Conservation (phyloP, 345 rosid genomes). For the Odontarrhena argentea region DNA sequence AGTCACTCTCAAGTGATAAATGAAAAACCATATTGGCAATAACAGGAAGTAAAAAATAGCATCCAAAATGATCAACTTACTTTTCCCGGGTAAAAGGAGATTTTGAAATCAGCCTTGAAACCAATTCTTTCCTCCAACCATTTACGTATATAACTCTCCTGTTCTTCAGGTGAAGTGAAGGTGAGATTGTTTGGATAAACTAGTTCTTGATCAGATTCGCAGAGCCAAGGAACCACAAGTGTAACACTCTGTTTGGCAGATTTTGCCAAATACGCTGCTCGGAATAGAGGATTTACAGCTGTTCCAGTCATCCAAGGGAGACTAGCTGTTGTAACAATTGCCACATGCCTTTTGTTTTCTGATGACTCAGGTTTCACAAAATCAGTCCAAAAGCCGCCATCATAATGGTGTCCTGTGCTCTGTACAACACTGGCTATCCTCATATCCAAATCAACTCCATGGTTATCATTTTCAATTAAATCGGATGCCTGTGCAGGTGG, state of each 20-base stretch:
- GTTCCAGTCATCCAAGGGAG: conserved; percentile 99
- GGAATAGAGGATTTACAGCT: conserved; percentile 92
- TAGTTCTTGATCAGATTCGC: conserved; percentile 88
- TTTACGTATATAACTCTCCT: conserved; percentile 83
- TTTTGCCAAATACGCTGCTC: conserved; percentile 88
- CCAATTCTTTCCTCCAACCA: conserved; percentile 97
- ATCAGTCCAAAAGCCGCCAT: conserved; percentile 91
- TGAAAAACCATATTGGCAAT: neutral
- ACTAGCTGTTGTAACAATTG: conserved; percentile 95
- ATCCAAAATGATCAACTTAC: conserved; percentile 46
- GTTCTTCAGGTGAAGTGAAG: conserved; percentile 93
- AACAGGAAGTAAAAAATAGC: neutral
- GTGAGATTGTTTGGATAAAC: conserved; percentile 88
- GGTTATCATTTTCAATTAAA: conserved; percentile 54
- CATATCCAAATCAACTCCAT: conserved; percentile 70
- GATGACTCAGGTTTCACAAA: conserved; percentile 51
- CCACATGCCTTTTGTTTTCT: conserved; percentile 80
- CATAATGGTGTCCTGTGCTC: conserved; percentile 92
- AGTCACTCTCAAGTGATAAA: conserved; percentile 12
- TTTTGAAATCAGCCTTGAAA: conserved; percentile 84
- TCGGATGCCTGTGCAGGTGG: conserved; percentile 66
- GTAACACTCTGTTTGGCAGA: conserved; percentile 88
- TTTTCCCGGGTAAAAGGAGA: conserved; percentile 98
- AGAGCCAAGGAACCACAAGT: conserved; percentile 96
- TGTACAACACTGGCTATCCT: conserved; percentile 93